Base-by-base conservation (phyloP, 1,284 basidiomycete genomes). In the Amylostereum chailletii region DNA sequence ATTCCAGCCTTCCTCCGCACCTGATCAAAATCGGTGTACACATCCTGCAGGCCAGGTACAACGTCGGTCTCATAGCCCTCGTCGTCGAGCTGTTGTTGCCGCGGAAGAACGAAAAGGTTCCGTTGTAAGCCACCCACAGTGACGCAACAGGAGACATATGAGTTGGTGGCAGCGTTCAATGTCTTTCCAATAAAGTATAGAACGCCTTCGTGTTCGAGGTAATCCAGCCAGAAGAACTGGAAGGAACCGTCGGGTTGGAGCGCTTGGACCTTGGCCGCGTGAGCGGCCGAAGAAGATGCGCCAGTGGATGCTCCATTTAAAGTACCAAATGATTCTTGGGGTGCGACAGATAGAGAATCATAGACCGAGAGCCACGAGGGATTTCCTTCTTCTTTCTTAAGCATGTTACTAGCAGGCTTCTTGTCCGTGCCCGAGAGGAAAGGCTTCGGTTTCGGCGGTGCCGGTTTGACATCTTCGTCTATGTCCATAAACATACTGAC, bases 211-310 rank as follows among this genome's bases (percentile, higher is more conserved):
- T 82, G 76, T 62, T 97, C 94, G 19, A 92, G 77, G 60, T 90
- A 90, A 61, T 97, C 94, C 30, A 95, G 71, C 94, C 94, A 97
- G 71, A 86, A 97, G 69, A 97, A 93, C 31, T 77, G 79, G n/a
- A 96, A 69, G 1, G 81, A 85, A 1, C 90, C 91, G 57, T 96
- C 90, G 3, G 77, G 67, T 61, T 94, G 89, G 1, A 90, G 71
- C 0, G 80, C 80, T 29, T 76, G 73, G 32, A 80, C 60, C 53
- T 70, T 76, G 38, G 68, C 66, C 5, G 76, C 64, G n/a, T 72
- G 67, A 2, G 65, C 61, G 0, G 75, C 65, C 1, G 64, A 55
- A 4, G 65, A 60, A 2, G 69, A 64, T n/a, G 71, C 59, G 4
- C 63, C 57, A 41, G 69, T 62, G 4, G 70, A 62, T 7, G 8